These are phyloP conservation scores for Mallotus repandus DNA, from an alignment of 441 rosid genomes.

Conservation along the genomic window DNA sequence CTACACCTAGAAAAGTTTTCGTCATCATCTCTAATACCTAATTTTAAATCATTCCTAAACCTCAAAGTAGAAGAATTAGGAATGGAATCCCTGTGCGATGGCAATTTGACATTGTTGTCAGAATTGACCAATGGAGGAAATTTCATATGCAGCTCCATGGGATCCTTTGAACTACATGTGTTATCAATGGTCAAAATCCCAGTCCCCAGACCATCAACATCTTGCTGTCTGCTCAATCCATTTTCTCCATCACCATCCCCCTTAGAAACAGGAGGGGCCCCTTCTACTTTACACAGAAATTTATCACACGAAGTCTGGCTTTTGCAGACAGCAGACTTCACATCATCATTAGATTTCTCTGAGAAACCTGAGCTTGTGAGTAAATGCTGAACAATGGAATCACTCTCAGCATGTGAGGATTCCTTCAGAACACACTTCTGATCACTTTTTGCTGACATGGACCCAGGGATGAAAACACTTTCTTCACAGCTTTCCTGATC, in stretches of 20 bases:
- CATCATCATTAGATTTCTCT: conserved; percentile 34
- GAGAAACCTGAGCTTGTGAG: conserved; percentile 35
- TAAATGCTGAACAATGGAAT: conserved; percentile 31
- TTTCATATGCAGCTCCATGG: conserved; percentile 34
- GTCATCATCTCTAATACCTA: conserved; percentile 65
- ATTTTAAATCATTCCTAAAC: conserved; percentile 51
- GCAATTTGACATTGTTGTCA: conserved; percentile 40
- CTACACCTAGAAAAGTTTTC: conserved; percentile 31
- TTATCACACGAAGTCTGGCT: conserved; percentile 27
- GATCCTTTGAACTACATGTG: conserved; percentile 39
- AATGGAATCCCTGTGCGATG: conserved; percentile 32
- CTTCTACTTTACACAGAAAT: conserved; percentile 33
- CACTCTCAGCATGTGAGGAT: conserved; percentile 38
- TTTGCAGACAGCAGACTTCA: conserved; percentile 36
- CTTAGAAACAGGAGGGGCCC: conserved; percentile 32
- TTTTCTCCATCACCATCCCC: conserved; percentile 36
- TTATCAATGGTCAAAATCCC: conserved; percentile 34
- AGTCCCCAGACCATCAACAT: conserved; percentile 27
- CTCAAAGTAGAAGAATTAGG: conserved; percentile 49
- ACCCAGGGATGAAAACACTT: conserved; percentile 33
- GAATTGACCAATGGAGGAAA: conserved; percentile 32
- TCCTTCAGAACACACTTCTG: conserved; percentile 42
- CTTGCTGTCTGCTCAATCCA: conserved; percentile 31
- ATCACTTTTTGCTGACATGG: conserved; percentile 15
- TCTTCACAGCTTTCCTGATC: conserved; percentile 53